A percentile compares a stretch with the other conserved stretches of the same genome.
Conservation (phyloP, 2,329 filamentous ascomycete species). For the Furcasterigmium furcatum region DNA sequence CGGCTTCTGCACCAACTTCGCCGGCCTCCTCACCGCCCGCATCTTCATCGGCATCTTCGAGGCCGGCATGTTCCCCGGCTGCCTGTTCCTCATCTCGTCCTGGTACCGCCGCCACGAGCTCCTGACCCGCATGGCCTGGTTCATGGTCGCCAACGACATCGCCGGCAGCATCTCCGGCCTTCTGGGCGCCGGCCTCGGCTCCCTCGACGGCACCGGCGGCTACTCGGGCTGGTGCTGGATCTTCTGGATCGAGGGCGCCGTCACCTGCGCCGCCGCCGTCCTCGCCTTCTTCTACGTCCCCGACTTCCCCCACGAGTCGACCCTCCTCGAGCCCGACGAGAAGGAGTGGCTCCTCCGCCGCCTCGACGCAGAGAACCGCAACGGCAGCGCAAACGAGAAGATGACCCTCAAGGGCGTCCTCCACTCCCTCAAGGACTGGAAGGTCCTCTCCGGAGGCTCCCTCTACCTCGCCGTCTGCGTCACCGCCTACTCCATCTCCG, state of each 20-base stretch:
- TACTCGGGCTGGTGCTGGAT: conserved; percentile 19
- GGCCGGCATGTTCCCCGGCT: conserved; percentile 57
- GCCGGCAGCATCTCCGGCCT: conserved; percentile 17
- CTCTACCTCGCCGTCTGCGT: conserved; percentile 21
- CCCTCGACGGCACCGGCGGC: conserved; percentile 14
- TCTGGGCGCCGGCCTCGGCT: conserved; percentile 16
- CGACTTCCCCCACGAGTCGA: conserved; percentile 12
- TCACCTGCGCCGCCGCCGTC: background rate
- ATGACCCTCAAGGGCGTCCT: conserved; percentile 36
- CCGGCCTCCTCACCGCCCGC: conserved; percentile 41
- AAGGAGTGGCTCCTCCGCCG: conserved; percentile 14
- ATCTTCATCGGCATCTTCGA: conserved; percentile 64
- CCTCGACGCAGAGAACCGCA: conserved; percentile 12
- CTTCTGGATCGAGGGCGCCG: conserved; percentile 15
- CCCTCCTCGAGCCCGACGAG: conserved; percentile 13
- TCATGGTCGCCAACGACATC: conserved; percentile 19
- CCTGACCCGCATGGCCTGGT: conserved; percentile 18
- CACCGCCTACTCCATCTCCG: conserved; percentile 23
- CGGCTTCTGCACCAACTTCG: conserved; percentile 40
- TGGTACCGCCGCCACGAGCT: conserved; percentile 29
- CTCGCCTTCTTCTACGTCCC: conserved; percentile 13
- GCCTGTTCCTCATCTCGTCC: conserved; percentile 26
- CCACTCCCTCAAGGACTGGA: conserved; percentile 50
- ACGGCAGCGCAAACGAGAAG: conserved; percentile 9
- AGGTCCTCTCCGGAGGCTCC: conserved; percentile 38